These are phyloP conservation scores for Rubroshorea leprosula DNA, from an alignment of 345 rosid genomes.

Conservation along the genomic window DNA sequence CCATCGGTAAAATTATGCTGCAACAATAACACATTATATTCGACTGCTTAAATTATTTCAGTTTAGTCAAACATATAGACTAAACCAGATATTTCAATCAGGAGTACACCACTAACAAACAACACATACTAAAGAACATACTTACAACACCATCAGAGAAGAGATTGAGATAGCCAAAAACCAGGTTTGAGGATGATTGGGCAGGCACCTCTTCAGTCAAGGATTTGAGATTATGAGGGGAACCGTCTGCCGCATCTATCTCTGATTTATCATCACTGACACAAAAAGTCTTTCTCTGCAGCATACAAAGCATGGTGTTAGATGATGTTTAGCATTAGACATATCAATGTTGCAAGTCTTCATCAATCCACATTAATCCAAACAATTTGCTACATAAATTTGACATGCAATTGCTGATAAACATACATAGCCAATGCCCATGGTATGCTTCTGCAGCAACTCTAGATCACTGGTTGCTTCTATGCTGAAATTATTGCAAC, in stretches of 20 bases:
- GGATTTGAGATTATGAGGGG: conserved; percentile 24
- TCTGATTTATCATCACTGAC: conserved; percentile 34
- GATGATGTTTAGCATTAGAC: conserved; percentile 3
- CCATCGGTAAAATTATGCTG: conserved; percentile 99
- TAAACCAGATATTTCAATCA: background rate
- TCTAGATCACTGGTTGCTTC: background rate
- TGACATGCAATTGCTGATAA: background rate
- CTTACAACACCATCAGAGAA: conserved; percentile 99
- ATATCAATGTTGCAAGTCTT: background rate
- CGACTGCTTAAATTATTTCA: conserved; percentile 11
- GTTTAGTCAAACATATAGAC: background rate
- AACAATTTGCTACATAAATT: background rate
- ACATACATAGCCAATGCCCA: background rate
- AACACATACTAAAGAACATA: conserved; percentile 29
- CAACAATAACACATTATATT: conserved; percentile 20
- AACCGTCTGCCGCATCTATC: conserved; percentile 25
- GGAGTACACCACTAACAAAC: conserved; percentile 1
- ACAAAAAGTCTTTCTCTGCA: conserved; percentile 62
- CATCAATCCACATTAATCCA: background rate
- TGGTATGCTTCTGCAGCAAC: background rate
- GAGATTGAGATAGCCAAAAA: conserved; percentile 95
- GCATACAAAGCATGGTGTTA: conserved; percentile 13
- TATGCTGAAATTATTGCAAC: background rate
- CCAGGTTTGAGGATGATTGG: conserved; percentile 57
- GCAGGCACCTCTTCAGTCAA: conserved; percentile 31